Evolutionary conservation across 1,139 yeast genomes (phyloP).

Genomic region (Kodamaea sp.): DNA sequence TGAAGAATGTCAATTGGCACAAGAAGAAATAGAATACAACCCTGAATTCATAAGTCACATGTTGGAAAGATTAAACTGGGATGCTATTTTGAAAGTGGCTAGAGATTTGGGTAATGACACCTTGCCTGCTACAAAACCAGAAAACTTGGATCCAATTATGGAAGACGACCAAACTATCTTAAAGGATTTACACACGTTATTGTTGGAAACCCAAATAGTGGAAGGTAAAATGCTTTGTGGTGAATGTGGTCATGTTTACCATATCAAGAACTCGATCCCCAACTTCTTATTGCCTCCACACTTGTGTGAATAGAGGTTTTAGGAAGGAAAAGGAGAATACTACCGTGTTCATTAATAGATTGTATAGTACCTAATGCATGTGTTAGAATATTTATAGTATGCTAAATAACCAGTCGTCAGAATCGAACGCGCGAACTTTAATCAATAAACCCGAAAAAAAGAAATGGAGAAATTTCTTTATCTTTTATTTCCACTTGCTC

Average conservation of each 20-base stretch:
- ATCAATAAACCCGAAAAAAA: not conserved
- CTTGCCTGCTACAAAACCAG: constrained; percentile 66
- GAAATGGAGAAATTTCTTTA: not conserved
- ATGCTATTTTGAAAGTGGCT: constrained; percentile 74
- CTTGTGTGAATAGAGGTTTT: constrained; percentile 26
- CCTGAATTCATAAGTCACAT: constrained; percentile 77
- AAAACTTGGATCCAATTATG: constrained; percentile 48
- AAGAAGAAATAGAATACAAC: constrained; percentile 78
- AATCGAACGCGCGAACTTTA: not conserved
- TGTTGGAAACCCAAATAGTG: constrained; percentile 78
- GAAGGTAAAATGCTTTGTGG: constrained; percentile 90
- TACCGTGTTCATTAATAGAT: too few species aligned
- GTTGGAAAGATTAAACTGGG: constrained; percentile 85
- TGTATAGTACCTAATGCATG: too few species aligned
- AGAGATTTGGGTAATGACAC: constrained; percentile 65
- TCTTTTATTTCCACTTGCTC: too few species aligned
- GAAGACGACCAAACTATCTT: constrained; percentile 62
- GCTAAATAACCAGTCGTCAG: not conserved
- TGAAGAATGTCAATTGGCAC: constrained; percentile 67
- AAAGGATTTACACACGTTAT: constrained; percentile 69
- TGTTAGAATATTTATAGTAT: not conserved
- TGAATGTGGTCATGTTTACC: constrained; percentile 82
- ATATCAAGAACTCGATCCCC: constrained; percentile 90
- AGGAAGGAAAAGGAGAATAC: too few species aligned
- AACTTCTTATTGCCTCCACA: constrained; percentile 94